Percentiles rank a stretch among this genome's conserved stretches.
Conservation (phyloP, 2,329 filamentous ascomycete species). For the Colletotrichum sp. region DNA sequence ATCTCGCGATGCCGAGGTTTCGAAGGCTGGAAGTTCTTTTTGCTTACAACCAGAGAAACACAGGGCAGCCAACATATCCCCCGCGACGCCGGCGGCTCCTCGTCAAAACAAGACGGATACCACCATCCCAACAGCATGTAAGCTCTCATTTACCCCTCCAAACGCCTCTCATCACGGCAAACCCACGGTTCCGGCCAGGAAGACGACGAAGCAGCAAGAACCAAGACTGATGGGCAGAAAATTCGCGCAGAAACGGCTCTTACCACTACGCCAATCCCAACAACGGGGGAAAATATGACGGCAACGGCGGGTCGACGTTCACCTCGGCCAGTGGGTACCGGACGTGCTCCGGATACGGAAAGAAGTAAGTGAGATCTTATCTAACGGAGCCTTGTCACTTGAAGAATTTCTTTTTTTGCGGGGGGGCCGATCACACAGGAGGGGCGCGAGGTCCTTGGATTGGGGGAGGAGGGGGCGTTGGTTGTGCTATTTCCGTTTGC, state of each 20-base stretch:
- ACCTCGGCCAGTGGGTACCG: constrained; percentile 57
- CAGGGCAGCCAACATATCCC: constrained; percentile 73
- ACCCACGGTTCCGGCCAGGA: not conserved
- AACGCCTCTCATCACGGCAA: not conserved
- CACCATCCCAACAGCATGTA: constrained; percentile 69
- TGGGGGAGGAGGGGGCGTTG: not conserved
- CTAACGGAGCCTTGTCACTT: not conserved
- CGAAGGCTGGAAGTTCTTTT: accelerated
- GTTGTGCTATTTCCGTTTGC: not conserved
- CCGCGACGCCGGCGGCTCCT: constrained; percentile 64
- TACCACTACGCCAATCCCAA: constrained; percentile 77
- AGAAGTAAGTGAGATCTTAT: constrained; percentile 1
- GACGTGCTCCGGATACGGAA: constrained; percentile 16
- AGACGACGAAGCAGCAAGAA: not conserved
- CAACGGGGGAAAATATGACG: constrained; percentile 69
- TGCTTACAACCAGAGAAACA: not conserved
- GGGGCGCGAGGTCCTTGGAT: not conserved
- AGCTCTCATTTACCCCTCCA: constrained; percentile 23
- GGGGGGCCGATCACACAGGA: not conserved
- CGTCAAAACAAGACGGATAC: constrained; percentile 62
- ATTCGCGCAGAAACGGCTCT: constrained; percentile 57
- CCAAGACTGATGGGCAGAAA: not conserved
- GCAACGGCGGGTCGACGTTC: constrained; percentile 63
- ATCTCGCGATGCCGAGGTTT: not conserved
- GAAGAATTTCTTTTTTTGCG: not conserved